Percentiles rank a stretch among this genome's conserved stretches.
phyloP scores from a whole-genome alignment of 73 alveolate genomes.

The Stentor coeruleus region DNA sequence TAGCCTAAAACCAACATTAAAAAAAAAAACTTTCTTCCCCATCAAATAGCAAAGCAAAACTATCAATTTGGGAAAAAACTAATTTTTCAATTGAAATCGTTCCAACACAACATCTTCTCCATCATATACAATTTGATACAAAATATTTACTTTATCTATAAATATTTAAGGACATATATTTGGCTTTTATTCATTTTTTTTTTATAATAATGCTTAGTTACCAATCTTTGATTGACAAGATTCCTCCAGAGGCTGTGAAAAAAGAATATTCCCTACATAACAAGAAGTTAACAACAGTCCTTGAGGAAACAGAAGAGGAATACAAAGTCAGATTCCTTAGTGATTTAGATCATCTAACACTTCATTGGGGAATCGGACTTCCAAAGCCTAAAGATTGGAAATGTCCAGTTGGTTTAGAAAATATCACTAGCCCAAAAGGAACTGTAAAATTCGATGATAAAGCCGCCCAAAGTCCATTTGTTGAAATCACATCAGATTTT shows the following conservation, averaged over 20 bases:
- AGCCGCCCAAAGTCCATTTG: constrained; percentile 6
- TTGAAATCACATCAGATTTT: neutral
- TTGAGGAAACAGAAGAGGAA: neutral
- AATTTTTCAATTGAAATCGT: no score
- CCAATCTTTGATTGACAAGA: neutral
- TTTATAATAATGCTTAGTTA: neutral
- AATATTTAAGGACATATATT: no score
- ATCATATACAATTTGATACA: no score
- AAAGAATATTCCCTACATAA: neutral
- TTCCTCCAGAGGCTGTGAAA: neutral
- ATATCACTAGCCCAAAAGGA: neutral
- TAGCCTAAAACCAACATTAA: no score
- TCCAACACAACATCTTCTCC: no score
- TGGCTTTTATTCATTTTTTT: no score
- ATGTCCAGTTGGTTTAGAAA: neutral
- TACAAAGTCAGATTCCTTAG: neutral
- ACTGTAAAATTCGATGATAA: neutral
- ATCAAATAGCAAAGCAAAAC: no score
- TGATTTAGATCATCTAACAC: neutral
- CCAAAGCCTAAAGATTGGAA: neutral
- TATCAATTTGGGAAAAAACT: no score
- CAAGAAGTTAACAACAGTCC: neutral
- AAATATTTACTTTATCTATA: no score
- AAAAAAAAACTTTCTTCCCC: no score
- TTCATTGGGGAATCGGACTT: constrained; percentile 21